Evolutionary conservation across 768 basidiomycete genomes (phyloP).

Genomic region (Russula vinacea): DNA sequence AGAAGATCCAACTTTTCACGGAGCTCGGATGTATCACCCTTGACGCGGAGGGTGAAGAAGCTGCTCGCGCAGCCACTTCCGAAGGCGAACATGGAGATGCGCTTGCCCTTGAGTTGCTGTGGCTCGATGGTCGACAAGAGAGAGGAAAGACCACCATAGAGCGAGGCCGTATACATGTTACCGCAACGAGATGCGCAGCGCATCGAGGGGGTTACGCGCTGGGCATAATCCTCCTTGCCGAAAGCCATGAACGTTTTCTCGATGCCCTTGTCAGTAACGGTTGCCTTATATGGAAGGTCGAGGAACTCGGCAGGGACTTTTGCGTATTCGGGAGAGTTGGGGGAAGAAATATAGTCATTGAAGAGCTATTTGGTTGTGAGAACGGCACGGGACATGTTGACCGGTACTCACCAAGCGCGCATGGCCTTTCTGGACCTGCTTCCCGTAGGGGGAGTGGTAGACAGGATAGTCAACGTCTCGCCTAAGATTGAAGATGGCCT

Average conservation of each 20-base stretch:
- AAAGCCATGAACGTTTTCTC: conserved; percentile 91
- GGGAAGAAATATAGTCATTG: conserved; percentile 87
- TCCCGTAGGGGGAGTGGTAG: conserved; percentile 98
- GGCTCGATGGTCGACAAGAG: conserved; percentile 74
- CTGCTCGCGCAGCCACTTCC: conserved; percentile 93
- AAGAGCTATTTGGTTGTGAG: conserved; percentile 42
- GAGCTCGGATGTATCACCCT: conserved; percentile 84
- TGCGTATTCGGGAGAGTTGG: conserved; percentile 64
- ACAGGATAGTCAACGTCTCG: conserved; percentile 87
- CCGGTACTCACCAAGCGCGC: conserved; percentile 63
- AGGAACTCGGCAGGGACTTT: conserved; percentile 70
- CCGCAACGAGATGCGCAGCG: conserved; percentile 87
- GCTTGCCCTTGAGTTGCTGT: conserved; percentile 69
- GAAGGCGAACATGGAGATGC: conserved; percentile 93
- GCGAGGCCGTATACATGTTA: conserved; percentile 97
- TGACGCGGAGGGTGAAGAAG: conserved; percentile 85
- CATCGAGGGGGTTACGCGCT: conserved; percentile 78
- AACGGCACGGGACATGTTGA: conserved; percentile 11
- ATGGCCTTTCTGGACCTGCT: conserved; percentile 96
- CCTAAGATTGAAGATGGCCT: conserved; percentile 51
- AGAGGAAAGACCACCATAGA: conserved; percentile 92
- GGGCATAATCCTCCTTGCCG: conserved; percentile 70
- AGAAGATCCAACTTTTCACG: conserved; percentile 77
- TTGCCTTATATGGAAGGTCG: conserved; percentile 60
- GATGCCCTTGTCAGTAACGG: conserved; percentile 89